Percentiles rank a stretch among this genome's conserved stretches.
Conservation (phyloP, 345 rosid genomes). For the Ceriops tagal region DNA sequence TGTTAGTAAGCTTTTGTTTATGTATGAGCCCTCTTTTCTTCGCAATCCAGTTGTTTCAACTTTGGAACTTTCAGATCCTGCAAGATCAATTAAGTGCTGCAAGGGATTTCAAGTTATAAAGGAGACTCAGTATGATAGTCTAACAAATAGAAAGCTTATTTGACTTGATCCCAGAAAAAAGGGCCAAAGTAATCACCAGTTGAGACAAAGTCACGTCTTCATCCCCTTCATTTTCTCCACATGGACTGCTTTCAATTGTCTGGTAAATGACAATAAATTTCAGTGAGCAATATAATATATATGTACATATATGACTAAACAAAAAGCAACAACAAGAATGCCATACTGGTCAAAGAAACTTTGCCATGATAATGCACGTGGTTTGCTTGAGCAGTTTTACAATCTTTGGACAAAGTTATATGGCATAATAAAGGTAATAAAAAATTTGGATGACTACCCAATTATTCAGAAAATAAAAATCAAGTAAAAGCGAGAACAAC, state of each 20-base stretch:
- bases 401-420: constrained; percentile 2
- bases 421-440: background rate
- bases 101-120: constrained; percentile 13
- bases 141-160: background rate
- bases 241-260: constrained; percentile 68
- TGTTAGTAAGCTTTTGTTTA: constrained; percentile 69
- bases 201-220: constrained; percentile 67
- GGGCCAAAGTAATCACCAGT: constrained; percentile 37
- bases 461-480: constrained; percentile 5
- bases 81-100: constrained; percentile 70
- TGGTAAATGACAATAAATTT: constrained; percentile 18
- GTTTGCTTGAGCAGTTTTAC: background rate
- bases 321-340: background rate
- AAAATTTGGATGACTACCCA: background rate
- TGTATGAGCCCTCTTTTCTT: constrained; percentile 73
- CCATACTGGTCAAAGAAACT: background rate
- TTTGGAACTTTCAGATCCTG: constrained; percentile 80
- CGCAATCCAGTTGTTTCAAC: constrained; percentile 69
- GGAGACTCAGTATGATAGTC: constrained; percentile 1
- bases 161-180: constrained; percentile 1
- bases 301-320: background rate
- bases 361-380: background rate
- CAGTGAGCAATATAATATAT: constrained; percentile 7
- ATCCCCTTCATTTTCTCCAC: constrained; percentile 44
- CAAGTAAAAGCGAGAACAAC: background rate